Conservation (phyloP, 805 yeast genomes). For the Kodamaea leandrae region DNA sequence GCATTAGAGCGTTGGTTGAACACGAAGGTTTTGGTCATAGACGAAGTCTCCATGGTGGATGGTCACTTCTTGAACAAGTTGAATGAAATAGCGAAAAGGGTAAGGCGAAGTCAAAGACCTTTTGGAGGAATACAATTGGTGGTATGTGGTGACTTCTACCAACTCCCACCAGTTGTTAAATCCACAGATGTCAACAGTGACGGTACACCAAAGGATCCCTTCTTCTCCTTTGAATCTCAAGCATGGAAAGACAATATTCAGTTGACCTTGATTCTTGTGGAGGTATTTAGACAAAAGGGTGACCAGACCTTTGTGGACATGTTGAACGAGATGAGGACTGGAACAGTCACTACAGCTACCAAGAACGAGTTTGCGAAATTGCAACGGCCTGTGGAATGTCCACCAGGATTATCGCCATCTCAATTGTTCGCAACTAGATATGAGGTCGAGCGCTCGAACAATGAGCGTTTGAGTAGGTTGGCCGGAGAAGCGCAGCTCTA, state of each 20-base stretch:
- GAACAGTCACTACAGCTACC: constrained; percentile 50
- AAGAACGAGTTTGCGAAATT: constrained; percentile 49
- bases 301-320: constrained; percentile 67
- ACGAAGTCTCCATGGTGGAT: constrained; percentile 80
- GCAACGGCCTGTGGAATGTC: constrained; percentile 47
- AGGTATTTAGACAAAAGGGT: constrained; percentile 75
- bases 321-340: constrained; percentile 74
- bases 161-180: constrained; percentile 68
- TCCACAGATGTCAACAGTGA: constrained; percentile 28
- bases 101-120: constrained; percentile 49
- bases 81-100: constrained; percentile 53
- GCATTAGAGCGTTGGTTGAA: constrained; percentile 53
- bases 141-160: constrained; percentile 80
- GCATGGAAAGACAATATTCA: constrained; percentile 62
- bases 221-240: constrained; percentile 63
- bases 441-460: constrained; percentile 71
- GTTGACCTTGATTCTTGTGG: constrained; percentile 55
- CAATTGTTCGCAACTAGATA: constrained; percentile 69
- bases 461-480: constrained; percentile 43
- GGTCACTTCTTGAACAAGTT: constrained; percentile 64
- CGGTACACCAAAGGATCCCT: constrained; percentile 21
- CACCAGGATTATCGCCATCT: constrained; percentile 67
- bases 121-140: constrained; percentile 81
- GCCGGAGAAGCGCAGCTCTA: constrained; percentile 45
- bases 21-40: constrained; percentile 62